These are phyloP conservation scores for Aspergillus ustus DNA, from an alignment of 2,329 filamentous ascomycete genomes.

Conservation along the genomic window DNA sequence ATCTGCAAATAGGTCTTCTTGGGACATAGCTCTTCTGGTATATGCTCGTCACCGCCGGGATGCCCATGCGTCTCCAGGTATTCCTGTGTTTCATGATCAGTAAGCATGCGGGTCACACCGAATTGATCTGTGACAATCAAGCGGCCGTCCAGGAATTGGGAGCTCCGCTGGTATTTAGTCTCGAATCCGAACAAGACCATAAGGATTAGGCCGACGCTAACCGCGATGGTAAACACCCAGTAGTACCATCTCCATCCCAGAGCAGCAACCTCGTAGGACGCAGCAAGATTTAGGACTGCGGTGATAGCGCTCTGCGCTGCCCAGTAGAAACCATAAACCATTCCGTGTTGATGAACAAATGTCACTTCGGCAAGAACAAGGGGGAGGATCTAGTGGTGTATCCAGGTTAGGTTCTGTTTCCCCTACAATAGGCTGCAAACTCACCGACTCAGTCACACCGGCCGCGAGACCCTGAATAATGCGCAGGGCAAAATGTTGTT, in stretches of 20 bases:
- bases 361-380: conserved; percentile 46
- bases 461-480: conserved; percentile 44
- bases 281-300: conserved; percentile 38
- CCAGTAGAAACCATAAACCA: conserved; percentile 46
- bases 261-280: conserved; percentile 42
- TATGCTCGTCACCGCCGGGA: not conserved
- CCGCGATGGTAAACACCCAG: conserved; percentile 44
- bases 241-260: conserved; percentile 50
- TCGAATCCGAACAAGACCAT: conserved; percentile 48
- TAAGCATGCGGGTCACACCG: conserved; percentile 42
- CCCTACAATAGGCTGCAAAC: not conserved
- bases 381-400: conserved; percentile 37
- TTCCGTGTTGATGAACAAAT: conserved; percentile 46
- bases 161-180: conserved; percentile 43
- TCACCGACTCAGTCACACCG: conserved; percentile 44
- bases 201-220: conserved; percentile 42
- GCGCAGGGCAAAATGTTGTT: conserved; percentile 44
- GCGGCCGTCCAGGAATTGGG: conserved; percentile 39
- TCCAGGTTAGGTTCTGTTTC: not conserved
- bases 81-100: conserved; percentile 34
- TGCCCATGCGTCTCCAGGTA: conserved; percentile 8
- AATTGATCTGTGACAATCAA: conserved; percentile 47
- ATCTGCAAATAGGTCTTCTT: conserved; percentile 32
- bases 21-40: not conserved
- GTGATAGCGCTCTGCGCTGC: conserved; percentile 43